These are phyloP conservation scores for Paramecium biaurelia DNA, from an alignment of 73 alveolate genomes.

Conservation along the genomic window DNA sequence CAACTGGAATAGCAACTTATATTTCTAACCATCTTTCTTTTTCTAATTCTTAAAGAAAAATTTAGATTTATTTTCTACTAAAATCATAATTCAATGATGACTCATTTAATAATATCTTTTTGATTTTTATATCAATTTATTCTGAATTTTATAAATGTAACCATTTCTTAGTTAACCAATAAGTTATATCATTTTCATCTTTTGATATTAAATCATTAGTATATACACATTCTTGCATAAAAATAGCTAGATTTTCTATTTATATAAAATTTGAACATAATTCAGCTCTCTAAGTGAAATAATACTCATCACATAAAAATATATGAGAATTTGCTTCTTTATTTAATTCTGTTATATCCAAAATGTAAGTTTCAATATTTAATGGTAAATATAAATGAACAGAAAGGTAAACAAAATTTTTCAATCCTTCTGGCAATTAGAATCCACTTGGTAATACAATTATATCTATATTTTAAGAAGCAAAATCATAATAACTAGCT, in stretches of 20 bases:
- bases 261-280: not conserved
- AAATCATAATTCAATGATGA: not conserved
- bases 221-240: not conserved
- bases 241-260: not conserved
- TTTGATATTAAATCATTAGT: not conserved
- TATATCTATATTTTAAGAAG: not conserved
- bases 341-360: slow-evolving; percentile 25
- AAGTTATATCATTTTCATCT: slow-evolving; percentile 9
- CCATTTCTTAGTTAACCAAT: slow-evolving; percentile 10
- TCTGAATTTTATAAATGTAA: not conserved
- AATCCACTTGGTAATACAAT: slow-evolving; percentile 10
- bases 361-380: not conserved
- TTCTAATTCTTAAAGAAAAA: not conserved
- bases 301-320: slow-evolving; percentile 31
- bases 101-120: not conserved
- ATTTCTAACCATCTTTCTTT: slow-evolving; percentile 13
- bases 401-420: not conserved
- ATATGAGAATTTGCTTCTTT: slow-evolving; percentile 35
- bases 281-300: not conserved
- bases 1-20: not conserved
- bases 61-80: not conserved
- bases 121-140: not conserved
- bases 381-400: slow-evolving; percentile 16
- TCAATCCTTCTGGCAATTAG: slow-evolving; percentile 40
- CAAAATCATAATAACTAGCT: slow-evolving; percentile 28